Percentiles rank a stretch among this genome's conserved stretches.
Evolutionary conservation across 352 stramenopile genomes (phyloP).

Genomic region (Phytophthora meadii): DNA sequence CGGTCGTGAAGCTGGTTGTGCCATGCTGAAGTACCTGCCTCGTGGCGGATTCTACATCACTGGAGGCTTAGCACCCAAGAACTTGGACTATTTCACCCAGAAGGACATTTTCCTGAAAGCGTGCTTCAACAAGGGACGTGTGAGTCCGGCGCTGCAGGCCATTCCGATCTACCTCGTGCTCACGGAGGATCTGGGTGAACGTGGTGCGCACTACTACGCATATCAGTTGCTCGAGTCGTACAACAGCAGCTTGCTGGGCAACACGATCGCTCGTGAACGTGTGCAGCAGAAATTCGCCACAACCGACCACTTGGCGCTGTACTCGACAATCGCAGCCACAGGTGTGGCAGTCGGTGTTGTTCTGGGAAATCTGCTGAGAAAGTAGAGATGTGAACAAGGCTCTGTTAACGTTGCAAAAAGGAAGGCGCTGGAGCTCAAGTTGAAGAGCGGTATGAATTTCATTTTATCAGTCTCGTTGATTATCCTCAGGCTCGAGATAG

Average conservation of each 20-base stretch:
- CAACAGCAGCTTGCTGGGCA: slow-evolving; percentile 47
- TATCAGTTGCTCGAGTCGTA: slow-evolving; percentile 81
- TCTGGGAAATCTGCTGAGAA: slow-evolving; percentile 28
- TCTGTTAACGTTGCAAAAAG: slow-evolving; percentile 11
- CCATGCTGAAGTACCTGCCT: slow-evolving; percentile 96
- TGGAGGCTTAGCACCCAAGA: slow-evolving; percentile 97
- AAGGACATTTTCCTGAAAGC: slow-evolving; percentile 82
- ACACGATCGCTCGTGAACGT: slow-evolving; percentile 36
- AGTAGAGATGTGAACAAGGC: slow-evolving; percentile 24
- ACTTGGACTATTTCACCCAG: slow-evolving; percentile 94
- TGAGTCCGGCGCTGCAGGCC: slow-evolving; percentile 75
- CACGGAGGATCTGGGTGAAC: slow-evolving; percentile 91
- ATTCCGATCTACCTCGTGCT: slow-evolving; percentile 91
- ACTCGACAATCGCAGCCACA: slow-evolving; percentile 48
- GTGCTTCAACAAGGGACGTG: slow-evolving; percentile 90
- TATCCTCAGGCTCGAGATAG: slow-evolving; percentile 36
- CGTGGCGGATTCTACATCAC: slow-evolving; percentile 97
- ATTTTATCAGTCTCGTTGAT: slow-evolving; percentile 39
- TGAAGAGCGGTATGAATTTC: too few relatives aligned
- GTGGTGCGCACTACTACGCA: slow-evolving; percentile 90
- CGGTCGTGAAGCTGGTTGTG: slow-evolving; percentile 94
- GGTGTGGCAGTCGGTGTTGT: slow-evolving; percentile 44
- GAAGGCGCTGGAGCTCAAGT: neutral
- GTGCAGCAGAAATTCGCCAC: slow-evolving; percentile 48
- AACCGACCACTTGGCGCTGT: slow-evolving; percentile 48